phyloP scores from a whole-genome alignment of 192 early-diverging fungal genomes.

The Backusella sp. region DNA sequence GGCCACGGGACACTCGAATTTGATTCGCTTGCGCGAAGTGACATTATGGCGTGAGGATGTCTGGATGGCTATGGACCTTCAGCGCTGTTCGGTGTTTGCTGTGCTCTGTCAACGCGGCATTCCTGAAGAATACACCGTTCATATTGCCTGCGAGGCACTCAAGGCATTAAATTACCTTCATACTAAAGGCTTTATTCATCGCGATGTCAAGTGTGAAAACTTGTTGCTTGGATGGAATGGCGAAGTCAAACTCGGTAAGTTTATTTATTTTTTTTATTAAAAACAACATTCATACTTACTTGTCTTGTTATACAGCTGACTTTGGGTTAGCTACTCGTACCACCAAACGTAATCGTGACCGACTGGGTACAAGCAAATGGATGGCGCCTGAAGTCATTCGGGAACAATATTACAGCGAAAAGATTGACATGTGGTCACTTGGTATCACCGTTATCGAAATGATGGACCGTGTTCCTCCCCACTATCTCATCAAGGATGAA shows the following conservation, averaged over 20 bases:
- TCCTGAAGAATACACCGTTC: slow-evolving; percentile 38
- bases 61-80: slow-evolving; percentile 42
- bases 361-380: slow-evolving; percentile 42
- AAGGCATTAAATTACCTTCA: slow-evolving; percentile 42
- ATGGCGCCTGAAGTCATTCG: slow-evolving; percentile 52
- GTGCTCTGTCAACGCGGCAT: slow-evolving; percentile 40
- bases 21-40: slow-evolving; percentile 38
- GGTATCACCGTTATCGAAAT: slow-evolving; percentile 48
- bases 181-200: slow-evolving; percentile 41
- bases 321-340: slow-evolving; percentile 41
- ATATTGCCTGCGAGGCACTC: slow-evolving; percentile 38
- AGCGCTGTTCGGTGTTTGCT: slow-evolving; percentile 37
- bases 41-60: slow-evolving; percentile 37
- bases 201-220: slow-evolving; percentile 49
- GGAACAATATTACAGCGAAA: slow-evolving; percentile 45
- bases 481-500: slow-evolving; percentile 38
- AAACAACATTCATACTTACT: neutral
- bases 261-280: neutral
- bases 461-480: slow-evolving; percentile 47
- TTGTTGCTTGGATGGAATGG: slow-evolving; percentile 41
- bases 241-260: slow-evolving; percentile 43
- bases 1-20: slow-evolving; percentile 31
- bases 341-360: slow-evolving; percentile 29
- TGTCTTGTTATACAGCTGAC: slow-evolving; percentile 27
- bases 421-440: slow-evolving; percentile 50